A percentile compares a stretch with the other conserved stretches of the same genome.
phyloP scores from a whole-genome alignment of 345 rosid species.

The Physaria fendleri region DNA sequence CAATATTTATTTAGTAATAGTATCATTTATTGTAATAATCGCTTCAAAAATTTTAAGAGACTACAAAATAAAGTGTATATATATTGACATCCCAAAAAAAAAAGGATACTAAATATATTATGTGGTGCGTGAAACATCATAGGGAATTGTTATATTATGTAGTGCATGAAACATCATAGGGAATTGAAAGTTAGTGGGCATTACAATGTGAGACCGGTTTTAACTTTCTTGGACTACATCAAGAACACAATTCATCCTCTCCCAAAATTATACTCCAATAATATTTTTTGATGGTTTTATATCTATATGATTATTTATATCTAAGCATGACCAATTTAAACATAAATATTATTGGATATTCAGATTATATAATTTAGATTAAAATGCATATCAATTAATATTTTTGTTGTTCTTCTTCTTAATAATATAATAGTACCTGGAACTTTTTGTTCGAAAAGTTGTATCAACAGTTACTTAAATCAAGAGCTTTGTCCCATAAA shows the following conservation, averaged over 20 bases:
- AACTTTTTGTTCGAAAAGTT: constrained; percentile 1
- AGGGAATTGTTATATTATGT: constrained; percentile 42
- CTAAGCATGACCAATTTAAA: too few relatives aligned
- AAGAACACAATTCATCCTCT: constrained; percentile 5
- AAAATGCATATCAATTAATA: too few relatives aligned
- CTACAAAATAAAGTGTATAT: background rate
- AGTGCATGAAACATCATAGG: constrained; percentile 43
- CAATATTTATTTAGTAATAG: background rate
- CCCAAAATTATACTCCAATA: background rate
- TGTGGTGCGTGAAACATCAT: constrained; percentile 36
- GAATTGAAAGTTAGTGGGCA: constrained; percentile 41
- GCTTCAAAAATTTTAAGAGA: background rate
- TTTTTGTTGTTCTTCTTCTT: background rate
- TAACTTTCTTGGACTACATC: constrained; percentile 26
- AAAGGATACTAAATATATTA: background rate
- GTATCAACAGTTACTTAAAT: constrained; percentile 10
- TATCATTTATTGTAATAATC: background rate
- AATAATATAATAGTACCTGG: background rate
- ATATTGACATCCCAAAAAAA: background rate
- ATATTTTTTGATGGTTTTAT: background rate
- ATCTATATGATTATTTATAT: background rate
- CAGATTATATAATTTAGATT: background rate
- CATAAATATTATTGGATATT: background rate
- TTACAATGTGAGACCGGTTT: constrained; percentile 31
- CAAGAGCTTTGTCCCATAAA: constrained; percentile 20